Evolutionary conservation across 371 early-diverging fungal genomes (phyloP).

Genomic region (Apophysomyces trapeziformis): DNA sequence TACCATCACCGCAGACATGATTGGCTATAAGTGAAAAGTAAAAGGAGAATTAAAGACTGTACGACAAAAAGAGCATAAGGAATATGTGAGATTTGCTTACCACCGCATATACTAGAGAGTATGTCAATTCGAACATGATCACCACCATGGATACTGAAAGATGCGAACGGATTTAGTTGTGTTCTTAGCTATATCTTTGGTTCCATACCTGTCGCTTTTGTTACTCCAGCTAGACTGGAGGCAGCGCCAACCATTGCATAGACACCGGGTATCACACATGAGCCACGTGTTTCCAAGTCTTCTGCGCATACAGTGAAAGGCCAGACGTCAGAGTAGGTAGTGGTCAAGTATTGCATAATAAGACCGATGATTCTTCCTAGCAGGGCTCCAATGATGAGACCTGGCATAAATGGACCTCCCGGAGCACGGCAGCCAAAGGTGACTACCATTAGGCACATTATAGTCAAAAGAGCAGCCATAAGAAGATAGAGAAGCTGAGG

Average conservation of each 20-base stretch:
- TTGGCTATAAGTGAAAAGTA: constrained; percentile 56
- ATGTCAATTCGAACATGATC: constrained; percentile 97
- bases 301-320: constrained; percentile 68
- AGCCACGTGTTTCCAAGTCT: constrained; percentile 46
- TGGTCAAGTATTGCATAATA: constrained; percentile 67
- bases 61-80: no score
- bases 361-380: constrained; percentile 93
- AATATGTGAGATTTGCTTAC: constrained; percentile 24
- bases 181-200: constrained; percentile 7
- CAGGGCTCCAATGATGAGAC: constrained; percentile 90
- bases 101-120: constrained; percentile 77
- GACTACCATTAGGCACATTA: constrained; percentile 69
- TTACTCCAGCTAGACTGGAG: constrained; percentile 89
- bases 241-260: constrained; percentile 97
- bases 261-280: constrained; percentile 90
- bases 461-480: constrained; percentile 67
- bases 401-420: constrained; percentile 91
- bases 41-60: neutral
- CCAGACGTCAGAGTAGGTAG: constrained; percentile 58
- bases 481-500: constrained; percentile 50
- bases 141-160: constrained; percentile 82
- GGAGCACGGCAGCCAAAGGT: constrained; percentile 89
- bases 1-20: constrained; percentile 90
- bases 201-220: constrained; percentile 81
- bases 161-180: neutral